Evolutionary conservation across 257 asterid species (phyloP), one percentile per base, ranked within the genome.

Genomic region (Solanum rostratum): DNA sequence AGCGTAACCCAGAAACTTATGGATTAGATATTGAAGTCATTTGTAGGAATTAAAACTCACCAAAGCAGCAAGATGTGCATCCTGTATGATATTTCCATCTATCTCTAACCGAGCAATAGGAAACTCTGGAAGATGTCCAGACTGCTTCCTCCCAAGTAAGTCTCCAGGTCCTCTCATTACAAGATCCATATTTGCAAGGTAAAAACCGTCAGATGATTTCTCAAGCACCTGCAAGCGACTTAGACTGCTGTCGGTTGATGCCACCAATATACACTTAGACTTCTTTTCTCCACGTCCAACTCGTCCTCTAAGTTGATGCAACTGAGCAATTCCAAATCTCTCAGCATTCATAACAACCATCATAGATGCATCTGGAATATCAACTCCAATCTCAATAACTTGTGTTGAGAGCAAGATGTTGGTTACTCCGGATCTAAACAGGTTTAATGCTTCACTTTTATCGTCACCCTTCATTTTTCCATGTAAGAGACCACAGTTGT

Each of bases 321-420:
- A 80, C 55, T 96, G 99, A 10, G 98, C 98, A 0, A 96, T 93
- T 45, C 99, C 99, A 60, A 95, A 95, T 88, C 98, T 89, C 90
- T 96, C 99, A 6, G 98, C 92, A 86, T 96, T 96, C 99, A 96
- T 93, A 11, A 95, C 98, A 55, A 96, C 99, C 98, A 96, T 96
- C 98, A 95, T 93, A 80, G 99, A 92, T 54, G 99, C 99, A 88
- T 93, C 98, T 11, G 98, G 98, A 62, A 95, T 93, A 62, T 96
- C 99, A 18, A 96, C 99, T 66, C 99, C 99, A 3, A 95, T 90
- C 91, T 96, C 99, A 73, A 95, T 93, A 33, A 96, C 98, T 89
- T 95, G 99, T 1, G 99, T 96, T 24, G 99, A 89, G n/a, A 96
- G 95, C 54, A 96, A 86, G 83, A 95, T 95, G 59, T 86, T 90